These are phyloP conservation scores for Mortierella sp. DNA, from an alignment of 371 early-diverging fungal genomes.

Conservation along the genomic window DNA sequence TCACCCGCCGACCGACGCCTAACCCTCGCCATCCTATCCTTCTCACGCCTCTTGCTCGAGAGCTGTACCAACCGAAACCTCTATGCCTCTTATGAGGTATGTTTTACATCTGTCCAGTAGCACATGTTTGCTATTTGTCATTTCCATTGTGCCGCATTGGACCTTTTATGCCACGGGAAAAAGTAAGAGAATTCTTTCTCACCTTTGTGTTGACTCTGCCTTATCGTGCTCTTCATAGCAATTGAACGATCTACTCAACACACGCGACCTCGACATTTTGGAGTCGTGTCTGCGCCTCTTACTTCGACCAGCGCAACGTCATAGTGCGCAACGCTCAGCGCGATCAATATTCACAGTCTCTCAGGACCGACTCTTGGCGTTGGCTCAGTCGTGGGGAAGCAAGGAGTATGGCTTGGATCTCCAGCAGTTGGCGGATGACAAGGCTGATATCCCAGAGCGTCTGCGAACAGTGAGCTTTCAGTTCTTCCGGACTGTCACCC, in stretches of 20 bases:
- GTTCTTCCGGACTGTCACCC: constrained; percentile 70
- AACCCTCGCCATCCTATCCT: constrained; percentile 78
- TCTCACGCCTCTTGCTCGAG: constrained; percentile 89
- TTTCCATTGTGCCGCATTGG: not conserved
- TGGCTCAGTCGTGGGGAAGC: constrained; percentile 73
- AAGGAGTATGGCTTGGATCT: constrained; percentile 62
- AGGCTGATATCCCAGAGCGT: constrained; percentile 63
- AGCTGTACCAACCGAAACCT: constrained; percentile 95
- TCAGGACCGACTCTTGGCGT: constrained; percentile 72
- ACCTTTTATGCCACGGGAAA: not conserved
- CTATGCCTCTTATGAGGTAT: constrained; percentile 93
- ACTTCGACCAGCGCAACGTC: constrained; percentile 87
- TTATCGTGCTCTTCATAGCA: constrained; percentile 75
- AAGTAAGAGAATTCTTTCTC: not conserved
- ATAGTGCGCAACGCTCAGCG: constrained; percentile 78
- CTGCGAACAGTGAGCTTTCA: constrained; percentile 69
- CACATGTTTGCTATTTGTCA: not conserved
- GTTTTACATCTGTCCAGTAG: not conserved
- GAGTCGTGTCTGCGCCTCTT: constrained; percentile 80
- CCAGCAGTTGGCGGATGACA: constrained; percentile 60
- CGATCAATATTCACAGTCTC: constrained; percentile 74
- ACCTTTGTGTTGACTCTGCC: not conserved
- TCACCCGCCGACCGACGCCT: constrained; percentile 65
- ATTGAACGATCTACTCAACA: constrained; percentile 75
- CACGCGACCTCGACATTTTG: constrained; percentile 82